Conservation (phyloP, 1,139 yeast genomes). For the Torulaspora globosa region DNA sequence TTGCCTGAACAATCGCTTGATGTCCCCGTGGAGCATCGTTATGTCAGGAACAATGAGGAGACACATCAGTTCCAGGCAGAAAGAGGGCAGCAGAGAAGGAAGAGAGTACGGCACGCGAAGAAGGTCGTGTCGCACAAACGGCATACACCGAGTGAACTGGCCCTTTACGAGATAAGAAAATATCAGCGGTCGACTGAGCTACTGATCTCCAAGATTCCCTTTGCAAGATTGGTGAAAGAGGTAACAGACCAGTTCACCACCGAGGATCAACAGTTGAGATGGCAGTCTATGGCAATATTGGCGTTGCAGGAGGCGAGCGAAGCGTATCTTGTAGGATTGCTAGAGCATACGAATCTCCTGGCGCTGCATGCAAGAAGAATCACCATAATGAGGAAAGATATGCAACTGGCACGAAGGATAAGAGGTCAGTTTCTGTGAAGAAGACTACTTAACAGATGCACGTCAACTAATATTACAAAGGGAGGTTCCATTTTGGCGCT, state of each 20-base stretch:
- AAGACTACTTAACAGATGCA: not conserved
- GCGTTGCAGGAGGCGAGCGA: conserved; percentile 94
- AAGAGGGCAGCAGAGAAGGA: conserved; percentile 11
- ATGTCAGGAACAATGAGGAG: conserved; percentile 4
- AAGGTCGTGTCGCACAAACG: conserved; percentile 41
- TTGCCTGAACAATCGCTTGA: conserved; percentile 4
- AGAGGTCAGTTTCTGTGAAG: conserved; percentile 49
- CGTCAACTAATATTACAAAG: conserved; percentile 3
- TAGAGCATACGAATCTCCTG: conserved; percentile 87
- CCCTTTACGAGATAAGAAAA: conserved; percentile 71
- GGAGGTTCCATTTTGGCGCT: not conserved
- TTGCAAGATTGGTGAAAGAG: conserved; percentile 77
- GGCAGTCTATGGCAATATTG: conserved; percentile 86
- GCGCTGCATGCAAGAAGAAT: conserved; percentile 93
- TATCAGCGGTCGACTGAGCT: conserved; percentile 78
- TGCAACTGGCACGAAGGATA: conserved; percentile 84
- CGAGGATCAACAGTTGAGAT: conserved; percentile 59
- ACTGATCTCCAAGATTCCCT: conserved; percentile 79
- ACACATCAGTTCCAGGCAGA: conserved; percentile 1
- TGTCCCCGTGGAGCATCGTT: conserved; percentile 6
- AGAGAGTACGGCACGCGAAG: conserved; percentile 9
- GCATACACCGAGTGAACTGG: conserved; percentile 69
- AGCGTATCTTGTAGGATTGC: conserved; percentile 76
- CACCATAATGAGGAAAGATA: conserved; percentile 90
- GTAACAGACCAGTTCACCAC: conserved; percentile 61